Percentiles rank a stretch among this genome's conserved stretches.
Evolutionary conservation across 495 filamentous ascomycete species (phyloP).

Genomic region (Hypoxylon subgilvum): DNA sequence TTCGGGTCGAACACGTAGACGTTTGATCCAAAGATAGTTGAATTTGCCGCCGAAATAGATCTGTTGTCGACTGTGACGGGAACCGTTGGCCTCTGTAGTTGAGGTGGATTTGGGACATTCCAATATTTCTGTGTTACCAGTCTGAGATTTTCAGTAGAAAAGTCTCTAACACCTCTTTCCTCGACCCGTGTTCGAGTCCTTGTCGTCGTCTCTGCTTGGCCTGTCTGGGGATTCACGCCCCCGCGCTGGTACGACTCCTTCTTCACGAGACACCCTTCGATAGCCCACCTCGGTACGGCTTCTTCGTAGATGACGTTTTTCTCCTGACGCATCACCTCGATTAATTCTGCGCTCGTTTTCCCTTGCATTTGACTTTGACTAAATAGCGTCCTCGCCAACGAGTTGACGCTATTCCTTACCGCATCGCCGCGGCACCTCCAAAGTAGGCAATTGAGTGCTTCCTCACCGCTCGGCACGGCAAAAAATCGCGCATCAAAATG

Average conservation of each 20-base stretch:
- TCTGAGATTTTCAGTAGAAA: constrained; percentile 12
- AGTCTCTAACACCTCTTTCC: constrained; percentile 11
- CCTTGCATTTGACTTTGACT: constrained; percentile 1
- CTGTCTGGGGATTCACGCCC: neutral
- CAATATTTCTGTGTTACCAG: constrained; percentile 20
- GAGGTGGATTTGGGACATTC: neutral
- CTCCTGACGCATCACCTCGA: constrained; percentile 16
- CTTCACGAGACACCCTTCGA: constrained; percentile 24
- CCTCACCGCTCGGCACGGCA: constrained; percentile 21
- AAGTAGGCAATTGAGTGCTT: constrained; percentile 15
- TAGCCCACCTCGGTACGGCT: constrained; percentile 20
- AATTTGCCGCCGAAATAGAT: constrained; percentile 21
- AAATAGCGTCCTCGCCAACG: constrained; percentile 10
- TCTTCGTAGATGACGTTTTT: constrained; percentile 15
- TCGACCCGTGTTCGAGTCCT: constrained; percentile 1
- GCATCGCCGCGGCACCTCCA: constrained; percentile 17
- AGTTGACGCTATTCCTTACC: neutral
- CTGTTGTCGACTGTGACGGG: constrained; percentile 4
- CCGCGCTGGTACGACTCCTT: constrained; percentile 15
- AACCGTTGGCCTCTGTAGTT: neutral
- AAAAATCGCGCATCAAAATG: constrained; percentile 21
- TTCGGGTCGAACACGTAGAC: constrained; percentile 39
- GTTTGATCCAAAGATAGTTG: constrained; percentile 38
- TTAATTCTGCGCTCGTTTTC: constrained; percentile 12
- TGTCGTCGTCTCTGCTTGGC: neutral